Conservation (phyloP, 768 basidiomycete genomes). For the Butyriboletus loyo region DNA sequence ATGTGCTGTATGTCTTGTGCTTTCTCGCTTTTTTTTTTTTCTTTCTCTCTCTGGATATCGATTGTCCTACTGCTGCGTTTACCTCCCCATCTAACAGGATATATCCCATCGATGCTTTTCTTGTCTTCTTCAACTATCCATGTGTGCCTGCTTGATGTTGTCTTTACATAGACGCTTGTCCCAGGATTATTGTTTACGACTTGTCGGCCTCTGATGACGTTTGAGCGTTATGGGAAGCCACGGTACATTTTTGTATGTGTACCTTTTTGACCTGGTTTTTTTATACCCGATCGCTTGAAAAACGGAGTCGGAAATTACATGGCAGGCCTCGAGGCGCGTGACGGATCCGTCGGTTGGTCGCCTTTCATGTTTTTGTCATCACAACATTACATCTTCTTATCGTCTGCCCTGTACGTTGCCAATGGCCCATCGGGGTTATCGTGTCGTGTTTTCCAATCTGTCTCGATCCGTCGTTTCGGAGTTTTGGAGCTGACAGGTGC, state of each 20-base stretch:
- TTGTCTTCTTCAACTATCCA: background rate
- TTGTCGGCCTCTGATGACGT: background rate
- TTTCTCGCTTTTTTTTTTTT: background rate
- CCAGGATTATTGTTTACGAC: background rate
- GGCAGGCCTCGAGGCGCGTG: no score
- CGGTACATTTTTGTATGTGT: no score
- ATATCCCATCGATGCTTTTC: background rate
- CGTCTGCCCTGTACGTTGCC: no score
- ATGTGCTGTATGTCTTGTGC: background rate
- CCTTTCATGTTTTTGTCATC: no score
- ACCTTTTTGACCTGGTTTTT: no score
- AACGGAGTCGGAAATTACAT: no score
- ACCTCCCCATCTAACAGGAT: constrained; percentile 10
- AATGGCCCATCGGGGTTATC: no score
- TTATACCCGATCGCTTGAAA: no score
- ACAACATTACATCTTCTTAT: background rate
- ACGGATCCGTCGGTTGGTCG: no score
- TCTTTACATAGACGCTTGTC: background rate
- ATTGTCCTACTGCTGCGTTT: constrained; percentile 1
- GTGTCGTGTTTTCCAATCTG: no score
- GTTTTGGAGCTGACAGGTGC: no score
- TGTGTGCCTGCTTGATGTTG: background rate
- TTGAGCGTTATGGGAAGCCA: background rate
- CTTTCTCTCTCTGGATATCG: background rate
- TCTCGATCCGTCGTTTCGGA: no score